Evolutionary conservation across 2,329 filamentous ascomycete genomes (phyloP).

Genomic region (Trichoderma sp.): DNA sequence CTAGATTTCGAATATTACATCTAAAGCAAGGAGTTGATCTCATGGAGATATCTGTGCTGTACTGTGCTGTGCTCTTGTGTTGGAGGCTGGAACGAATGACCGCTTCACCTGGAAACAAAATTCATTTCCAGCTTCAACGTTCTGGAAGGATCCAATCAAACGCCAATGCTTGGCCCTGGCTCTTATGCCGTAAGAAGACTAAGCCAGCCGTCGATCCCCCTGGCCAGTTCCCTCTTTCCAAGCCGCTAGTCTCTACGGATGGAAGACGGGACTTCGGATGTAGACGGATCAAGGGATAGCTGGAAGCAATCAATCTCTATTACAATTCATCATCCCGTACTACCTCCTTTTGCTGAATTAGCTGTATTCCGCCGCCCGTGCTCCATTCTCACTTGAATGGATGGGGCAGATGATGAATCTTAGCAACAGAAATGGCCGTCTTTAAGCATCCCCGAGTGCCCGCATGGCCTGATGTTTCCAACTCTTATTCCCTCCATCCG

Average conservation of each 20-base stretch:
- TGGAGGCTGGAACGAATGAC: background rate
- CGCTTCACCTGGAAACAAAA: background rate
- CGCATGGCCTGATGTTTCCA: conserved; percentile 6
- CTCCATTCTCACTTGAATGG: background rate
- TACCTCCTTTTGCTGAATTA: background rate
- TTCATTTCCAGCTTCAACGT: background rate
- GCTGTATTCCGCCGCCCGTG: background rate
- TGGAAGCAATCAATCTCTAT: background rate
- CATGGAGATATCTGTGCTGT: background rate
- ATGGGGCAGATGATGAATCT: background rate
- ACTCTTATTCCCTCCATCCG: background rate
- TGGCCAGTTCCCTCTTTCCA: background rate
- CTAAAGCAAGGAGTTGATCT: background rate
- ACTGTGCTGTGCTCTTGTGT: background rate
- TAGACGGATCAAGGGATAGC: background rate
- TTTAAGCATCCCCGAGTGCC: background rate
- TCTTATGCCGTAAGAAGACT: background rate
- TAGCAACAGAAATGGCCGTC: background rate
- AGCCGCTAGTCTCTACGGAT: background rate
- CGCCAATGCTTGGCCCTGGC: background rate
- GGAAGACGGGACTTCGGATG: conserved; percentile 3
- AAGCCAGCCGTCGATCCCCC: background rate
- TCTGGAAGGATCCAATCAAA: background rate
- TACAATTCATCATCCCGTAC: background rate
- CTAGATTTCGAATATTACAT: background rate